Conservation (phyloP, 129 eudicot species). For the Silybum marianum region DNA sequence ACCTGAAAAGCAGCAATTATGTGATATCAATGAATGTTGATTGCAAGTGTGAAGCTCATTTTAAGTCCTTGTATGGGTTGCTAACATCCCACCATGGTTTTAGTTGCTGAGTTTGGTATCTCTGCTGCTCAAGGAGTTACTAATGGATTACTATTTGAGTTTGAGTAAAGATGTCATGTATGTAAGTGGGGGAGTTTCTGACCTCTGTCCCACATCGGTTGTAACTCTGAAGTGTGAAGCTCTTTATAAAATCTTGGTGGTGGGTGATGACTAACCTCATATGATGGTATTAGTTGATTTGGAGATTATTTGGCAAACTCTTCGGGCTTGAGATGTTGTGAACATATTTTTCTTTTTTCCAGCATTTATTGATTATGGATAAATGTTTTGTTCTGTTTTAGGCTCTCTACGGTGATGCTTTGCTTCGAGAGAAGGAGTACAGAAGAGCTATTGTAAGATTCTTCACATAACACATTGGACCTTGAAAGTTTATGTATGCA, state of each 20-base stretch:
- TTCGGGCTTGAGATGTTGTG: not conserved
- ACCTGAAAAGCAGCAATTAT: not conserved
- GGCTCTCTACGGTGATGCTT: slow-evolving; percentile 89
- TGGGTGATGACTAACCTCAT: not conserved
- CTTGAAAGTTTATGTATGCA: slow-evolving; percentile 5
- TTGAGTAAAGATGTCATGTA: not conserved
- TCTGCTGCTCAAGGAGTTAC: not conserved
- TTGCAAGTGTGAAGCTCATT: no score
- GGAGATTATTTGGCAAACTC: not conserved
- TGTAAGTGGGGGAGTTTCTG: not conserved
- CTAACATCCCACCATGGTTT: not conserved
- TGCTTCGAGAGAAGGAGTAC: slow-evolving; percentile 75
- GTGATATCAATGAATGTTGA: not conserved
- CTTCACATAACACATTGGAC: slow-evolving; percentile 6
- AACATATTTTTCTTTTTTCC: not conserved
- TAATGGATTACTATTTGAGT: not conserved
- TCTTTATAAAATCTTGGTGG: not conserved
- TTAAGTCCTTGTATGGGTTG: slow-evolving; percentile 1
- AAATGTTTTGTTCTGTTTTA: slow-evolving; percentile 30
- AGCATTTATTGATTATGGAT: slow-evolving; percentile 7
- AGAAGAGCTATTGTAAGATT: slow-evolving; percentile 79
- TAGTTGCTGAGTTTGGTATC: not conserved
- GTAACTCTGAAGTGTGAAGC: not conserved
- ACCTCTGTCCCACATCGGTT: not conserved
- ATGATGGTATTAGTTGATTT: not conserved